phyloP scores from a whole-genome alignment of 116 monocot genomes.

The Thalassia testudinum region DNA sequence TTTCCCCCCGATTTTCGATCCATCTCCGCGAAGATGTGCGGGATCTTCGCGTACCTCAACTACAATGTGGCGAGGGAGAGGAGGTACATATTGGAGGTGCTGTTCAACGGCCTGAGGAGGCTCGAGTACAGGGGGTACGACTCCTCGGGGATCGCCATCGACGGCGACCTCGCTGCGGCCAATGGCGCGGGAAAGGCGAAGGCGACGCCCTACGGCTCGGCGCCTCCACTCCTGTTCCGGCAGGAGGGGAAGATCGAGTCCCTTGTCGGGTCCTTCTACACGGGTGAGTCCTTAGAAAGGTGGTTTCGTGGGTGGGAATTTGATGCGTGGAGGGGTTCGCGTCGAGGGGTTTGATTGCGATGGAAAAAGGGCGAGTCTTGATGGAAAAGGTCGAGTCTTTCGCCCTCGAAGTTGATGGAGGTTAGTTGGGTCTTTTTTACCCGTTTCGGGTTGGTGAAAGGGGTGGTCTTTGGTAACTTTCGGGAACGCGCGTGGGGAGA shows the following conservation, averaged over 20 bases:
- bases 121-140: slow-evolving; percentile 97
- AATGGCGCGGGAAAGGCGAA: background rate
- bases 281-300: slow-evolving; percentile 30
- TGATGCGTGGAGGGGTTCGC: no score
- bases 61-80: slow-evolving; percentile 83
- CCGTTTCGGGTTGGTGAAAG: no score
- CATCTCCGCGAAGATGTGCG: slow-evolving; percentile 43
- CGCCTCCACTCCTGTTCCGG: slow-evolving; percentile 63
- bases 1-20: no score
- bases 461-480: no score
- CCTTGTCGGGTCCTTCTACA: slow-evolving; percentile 72
- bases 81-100: slow-evolving; percentile 87
- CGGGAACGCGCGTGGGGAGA: no score
- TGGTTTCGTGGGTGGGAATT: no score
- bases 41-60: slow-evolving; percentile 96
- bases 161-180: slow-evolving; percentile 24
- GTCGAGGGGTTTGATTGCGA: background rate
- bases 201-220: slow-evolving; percentile 11
- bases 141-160: slow-evolving; percentile 91
- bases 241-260: slow-evolving; percentile 94
- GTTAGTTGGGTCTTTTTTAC: no score
- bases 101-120: slow-evolving; percentile 81
- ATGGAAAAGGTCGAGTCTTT: background rate
- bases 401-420: no score
- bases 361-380: background rate